phyloP scores from a whole-genome alignment of 1,139 yeast genomes.

The Blastobotrys buckinghamii region DNA sequence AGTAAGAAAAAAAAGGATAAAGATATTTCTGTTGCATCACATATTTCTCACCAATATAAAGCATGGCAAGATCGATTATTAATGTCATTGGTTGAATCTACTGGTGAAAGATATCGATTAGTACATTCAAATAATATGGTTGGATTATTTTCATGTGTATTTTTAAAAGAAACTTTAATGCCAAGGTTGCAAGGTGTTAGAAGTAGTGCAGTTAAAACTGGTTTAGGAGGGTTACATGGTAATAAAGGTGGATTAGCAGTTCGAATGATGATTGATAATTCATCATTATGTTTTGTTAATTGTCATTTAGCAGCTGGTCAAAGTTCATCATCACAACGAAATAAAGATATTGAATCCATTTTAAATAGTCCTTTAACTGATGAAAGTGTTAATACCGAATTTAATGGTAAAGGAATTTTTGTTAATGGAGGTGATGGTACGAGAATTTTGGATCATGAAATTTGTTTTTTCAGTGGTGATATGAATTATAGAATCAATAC shows the following conservation, averaged over 20 bases:
- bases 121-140: conserved; percentile 85
- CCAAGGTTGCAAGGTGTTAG: conserved; percentile 57
- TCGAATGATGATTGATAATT: conserved; percentile 67
- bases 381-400: conserved; percentile 41
- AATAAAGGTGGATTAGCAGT: conserved; percentile 94
- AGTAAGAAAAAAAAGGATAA: conserved; percentile 29
- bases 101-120: conserved; percentile 45
- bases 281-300: conserved; percentile 72
- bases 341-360: conserved; percentile 70
- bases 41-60: conserved; percentile 35
- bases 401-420: conserved; percentile 34
- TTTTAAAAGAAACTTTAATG: conserved; percentile 49
- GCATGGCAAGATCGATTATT: conserved; percentile 36
- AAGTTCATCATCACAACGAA: conserved; percentile 69
- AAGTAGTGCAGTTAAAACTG: conserved; percentile 83
- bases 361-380: conserved; percentile 50
- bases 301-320: conserved; percentile 94
- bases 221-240: conserved; percentile 91
- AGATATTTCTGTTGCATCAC: conserved; percentile 28
- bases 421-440: conserved; percentile 46
- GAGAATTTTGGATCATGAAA: conserved; percentile 64
- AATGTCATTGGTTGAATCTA: conserved; percentile 17
- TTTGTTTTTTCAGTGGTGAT: conserved; percentile 91
- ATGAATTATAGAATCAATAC: conserved; percentile 76
- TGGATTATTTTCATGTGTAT: conserved; percentile 66